Conservation (phyloP, 163 green algal genomes). For the Chloromonas sp. region DNA sequence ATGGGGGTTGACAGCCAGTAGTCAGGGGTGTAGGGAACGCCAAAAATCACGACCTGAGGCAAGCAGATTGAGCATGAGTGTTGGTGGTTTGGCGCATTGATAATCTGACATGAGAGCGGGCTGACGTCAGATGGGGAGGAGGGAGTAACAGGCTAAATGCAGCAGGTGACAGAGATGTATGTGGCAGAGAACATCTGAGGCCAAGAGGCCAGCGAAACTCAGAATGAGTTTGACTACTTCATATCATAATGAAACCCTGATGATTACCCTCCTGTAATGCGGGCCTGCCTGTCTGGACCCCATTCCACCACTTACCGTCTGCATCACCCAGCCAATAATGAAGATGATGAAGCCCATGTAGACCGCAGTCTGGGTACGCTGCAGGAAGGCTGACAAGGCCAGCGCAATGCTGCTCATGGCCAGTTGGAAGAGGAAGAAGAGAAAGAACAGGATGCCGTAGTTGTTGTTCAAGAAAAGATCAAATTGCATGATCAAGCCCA, state of each 20-base stretch:
- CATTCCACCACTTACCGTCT: constrained; percentile 1
- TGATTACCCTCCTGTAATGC: too few relatives aligned
- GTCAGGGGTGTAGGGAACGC: constrained; percentile 58
- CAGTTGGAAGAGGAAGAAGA: constrained; percentile 83
- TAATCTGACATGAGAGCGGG: too few relatives aligned
- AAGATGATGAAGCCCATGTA: constrained; percentile 88
- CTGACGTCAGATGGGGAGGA: too few relatives aligned
- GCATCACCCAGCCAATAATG: constrained; percentile 79
- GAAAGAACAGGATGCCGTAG: constrained; percentile 83
- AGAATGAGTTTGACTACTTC: too few relatives aligned
- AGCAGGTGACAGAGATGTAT: too few relatives aligned
- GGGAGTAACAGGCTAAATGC: too few relatives aligned
- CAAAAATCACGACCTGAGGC: constrained; percentile 35
- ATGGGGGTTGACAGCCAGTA: constrained; percentile 41
- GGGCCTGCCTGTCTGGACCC: too few relatives aligned
- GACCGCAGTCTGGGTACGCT: constrained; percentile 48
- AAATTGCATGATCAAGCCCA: constrained; percentile 84
- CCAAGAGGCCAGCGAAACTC: too few relatives aligned
- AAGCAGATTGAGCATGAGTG: background rate
- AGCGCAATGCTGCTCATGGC: constrained; percentile 72
- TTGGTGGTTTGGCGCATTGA: too few relatives aligned
- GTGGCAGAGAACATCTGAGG: too few relatives aligned
- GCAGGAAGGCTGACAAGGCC: constrained; percentile 65
- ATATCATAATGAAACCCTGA: too few relatives aligned
- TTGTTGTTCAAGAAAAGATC: constrained; percentile 83